phyloP scores from a whole-genome alignment of 2,329 filamentous ascomycete genomes.

The Fusarium sp. region DNA sequence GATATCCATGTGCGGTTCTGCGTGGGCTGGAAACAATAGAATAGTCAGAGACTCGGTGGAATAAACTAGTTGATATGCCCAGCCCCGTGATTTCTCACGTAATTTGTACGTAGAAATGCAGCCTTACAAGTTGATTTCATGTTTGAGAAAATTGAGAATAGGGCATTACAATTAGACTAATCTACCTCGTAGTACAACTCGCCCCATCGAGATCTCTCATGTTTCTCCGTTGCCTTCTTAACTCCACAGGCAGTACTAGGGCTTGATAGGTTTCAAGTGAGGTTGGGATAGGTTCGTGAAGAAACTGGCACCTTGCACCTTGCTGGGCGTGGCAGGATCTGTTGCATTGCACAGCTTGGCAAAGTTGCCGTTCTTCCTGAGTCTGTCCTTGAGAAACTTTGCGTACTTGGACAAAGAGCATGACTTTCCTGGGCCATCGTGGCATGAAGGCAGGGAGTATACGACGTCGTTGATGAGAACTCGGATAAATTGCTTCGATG shows the following conservation, averaged over 20 bases:
- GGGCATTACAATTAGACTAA: too few relatives aligned
- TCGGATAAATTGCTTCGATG: slow-evolving; percentile 64
- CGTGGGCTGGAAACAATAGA: too few relatives aligned
- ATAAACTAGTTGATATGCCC: too few relatives aligned
- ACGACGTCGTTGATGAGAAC: slow-evolving; percentile 72
- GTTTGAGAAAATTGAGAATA: too few relatives aligned
- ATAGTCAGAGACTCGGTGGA: too few relatives aligned
- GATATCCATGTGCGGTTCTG: too few relatives aligned
- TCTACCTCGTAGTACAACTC: too few relatives aligned
- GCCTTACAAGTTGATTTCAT: too few relatives aligned
- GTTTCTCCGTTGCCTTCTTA: too few relatives aligned
- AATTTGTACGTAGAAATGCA: too few relatives aligned
- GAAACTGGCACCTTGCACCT: slow-evolving; percentile 63
- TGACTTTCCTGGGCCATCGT: slow-evolving; percentile 66
- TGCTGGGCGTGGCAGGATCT: slow-evolving; percentile 54
- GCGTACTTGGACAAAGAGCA: slow-evolving; percentile 64
- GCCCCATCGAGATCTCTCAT: too few relatives aligned
- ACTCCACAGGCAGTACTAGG: background rate
- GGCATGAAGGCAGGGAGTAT: slow-evolving; percentile 69
- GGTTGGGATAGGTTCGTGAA: slow-evolving; percentile 60
- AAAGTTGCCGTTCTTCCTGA: slow-evolving; percentile 63
- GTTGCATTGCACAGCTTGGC: slow-evolving; percentile 63
- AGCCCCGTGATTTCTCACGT: too few relatives aligned
- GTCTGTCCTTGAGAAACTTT: slow-evolving; percentile 48
- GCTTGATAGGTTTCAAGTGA: slow-evolving; percentile 48